Evolutionary conservation across 169 alveolate genomes (phyloP), one percentile per base, ranked within the genome.

Genomic region (Cryptosporidium tyzzeri): DNA sequence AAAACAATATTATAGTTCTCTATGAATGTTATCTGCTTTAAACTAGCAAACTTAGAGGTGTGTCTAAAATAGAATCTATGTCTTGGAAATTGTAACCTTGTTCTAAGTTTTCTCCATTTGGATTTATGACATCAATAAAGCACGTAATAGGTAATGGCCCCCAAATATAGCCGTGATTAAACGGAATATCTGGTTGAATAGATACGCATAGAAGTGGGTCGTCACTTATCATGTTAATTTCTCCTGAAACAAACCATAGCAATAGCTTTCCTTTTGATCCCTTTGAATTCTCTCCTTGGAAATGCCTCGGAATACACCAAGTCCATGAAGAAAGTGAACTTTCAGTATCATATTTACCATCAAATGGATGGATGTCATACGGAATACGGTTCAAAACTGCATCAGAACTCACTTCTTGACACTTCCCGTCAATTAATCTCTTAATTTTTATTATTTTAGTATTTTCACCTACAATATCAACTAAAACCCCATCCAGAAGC

Each of bases 301-400:
- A 80, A 7, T 65, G 89, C 29, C 89, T 50, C 37, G 89, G 89
- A 29, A 80, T 80, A 48, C 89, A 80, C 89, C 89, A 80, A 59
- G 18, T 62, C 89, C 89, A 80, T 61, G 80, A 48, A 5, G 89
- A 80, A 18, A 80, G 75, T 18, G 71, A 26, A 48, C 68, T 73
- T 41, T 73, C 71, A 16, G 35, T 39, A 33, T 80, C 89, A 33
- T 80, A 80, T 9, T 62, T 67, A 1, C 68, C 75, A 44, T 44
- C 65, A 16, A 44, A n/a, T 26, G 89, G 89, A 50, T 80, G 89
- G 6, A 80, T 80, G 29, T 80, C 89, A 65, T 37, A 80, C 23
- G 75, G 67, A 33, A 80, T 0, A 9, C 89, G 37, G 35, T 62
- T 37, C 8, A 41, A 12, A 61, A 80, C 39, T 1, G 33, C 67